Evolutionary conservation across 1,139 yeast genomes (phyloP).

Genomic region (Yamadazyma atmosphaerica): DNA sequence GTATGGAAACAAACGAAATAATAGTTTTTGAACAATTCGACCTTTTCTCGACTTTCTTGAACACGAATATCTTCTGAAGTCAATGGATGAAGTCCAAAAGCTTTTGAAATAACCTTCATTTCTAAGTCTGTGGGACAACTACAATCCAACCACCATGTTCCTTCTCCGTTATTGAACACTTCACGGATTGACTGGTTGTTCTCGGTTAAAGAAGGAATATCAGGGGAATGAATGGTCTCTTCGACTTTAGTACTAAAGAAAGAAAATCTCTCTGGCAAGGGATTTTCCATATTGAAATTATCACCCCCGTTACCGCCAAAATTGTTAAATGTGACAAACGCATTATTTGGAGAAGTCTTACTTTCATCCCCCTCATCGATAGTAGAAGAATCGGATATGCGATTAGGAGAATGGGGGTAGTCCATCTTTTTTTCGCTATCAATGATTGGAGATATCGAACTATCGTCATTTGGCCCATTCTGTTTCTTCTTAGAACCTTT

Average conservation of each 20-base stretch:
- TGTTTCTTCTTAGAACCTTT: not conserved
- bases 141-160: slow-evolving; percentile 79
- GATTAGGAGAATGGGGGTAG: slow-evolving; percentile 1
- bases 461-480: slow-evolving; percentile 6
- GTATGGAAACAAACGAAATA: slow-evolving; percentile 84
- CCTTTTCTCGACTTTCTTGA: slow-evolving; percentile 86
- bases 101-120: slow-evolving; percentile 63
- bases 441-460: slow-evolving; percentile 10
- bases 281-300: not conserved
- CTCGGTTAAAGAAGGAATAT: slow-evolving; percentile 68
- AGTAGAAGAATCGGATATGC: slow-evolving; percentile 29
- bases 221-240: slow-evolving; percentile 88
- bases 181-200: slow-evolving; percentile 66
- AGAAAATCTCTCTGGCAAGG: slow-evolving; percentile 70
- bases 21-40: slow-evolving; percentile 70
- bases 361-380: slow-evolving; percentile 22
- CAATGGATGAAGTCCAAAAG: slow-evolving; percentile 80
- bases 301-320: slow-evolving; percentile 13
- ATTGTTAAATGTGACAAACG: slow-evolving; percentile 18
- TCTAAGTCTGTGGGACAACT: slow-evolving; percentile 68
- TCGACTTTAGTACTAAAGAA: slow-evolving; percentile 81
- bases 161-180: slow-evolving; percentile 61
- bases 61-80: slow-evolving; percentile 83
- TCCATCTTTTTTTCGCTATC: slow-evolving; percentile 13
- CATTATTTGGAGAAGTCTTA: slow-evolving; percentile 33